These are phyloP conservation scores for Aspergillus novofumigatus DNA, from an alignment of 2,329 filamentous ascomycete genomes.

Conservation along the genomic window DNA sequence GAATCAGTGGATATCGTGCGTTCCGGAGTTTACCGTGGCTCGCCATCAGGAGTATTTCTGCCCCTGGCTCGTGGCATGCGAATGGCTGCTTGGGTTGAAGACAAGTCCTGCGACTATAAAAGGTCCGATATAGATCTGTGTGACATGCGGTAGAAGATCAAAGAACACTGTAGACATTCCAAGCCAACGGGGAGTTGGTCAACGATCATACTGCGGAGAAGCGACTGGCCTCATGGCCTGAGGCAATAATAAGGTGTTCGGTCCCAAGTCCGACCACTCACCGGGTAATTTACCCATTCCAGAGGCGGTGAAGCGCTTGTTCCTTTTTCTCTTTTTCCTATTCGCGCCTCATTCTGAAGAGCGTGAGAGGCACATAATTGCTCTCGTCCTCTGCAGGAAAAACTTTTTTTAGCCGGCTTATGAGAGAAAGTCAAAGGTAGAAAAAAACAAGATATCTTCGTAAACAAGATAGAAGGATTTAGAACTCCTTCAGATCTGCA, in stretches of 20 bases:
- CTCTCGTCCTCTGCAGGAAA: not conserved
- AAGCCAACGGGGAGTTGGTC: not conserved
- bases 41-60: not conserved
- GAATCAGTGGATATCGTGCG: not conserved
- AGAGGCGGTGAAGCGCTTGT: conserved; percentile 7
- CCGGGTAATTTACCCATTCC: conserved; percentile 7
- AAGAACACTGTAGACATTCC: not conserved
- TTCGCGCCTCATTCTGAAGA: conserved; percentile 2
- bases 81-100: not conserved
- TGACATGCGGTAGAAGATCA: not conserved
- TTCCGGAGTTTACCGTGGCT: not conserved
- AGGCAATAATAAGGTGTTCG: not conserved
- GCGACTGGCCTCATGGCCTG: not conserved
- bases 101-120: not conserved
- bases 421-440: not conserved
- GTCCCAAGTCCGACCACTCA: conserved; percentile 5
- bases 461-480: not conserved
- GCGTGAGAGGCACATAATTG: not conserved
- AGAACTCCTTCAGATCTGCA: not conserved
- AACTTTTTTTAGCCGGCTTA: not conserved
- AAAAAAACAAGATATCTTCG: not conserved
- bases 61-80: not conserved
- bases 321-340: not conserved
- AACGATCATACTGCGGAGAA: conserved; percentile 1
- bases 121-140: not conserved